Percentiles rank a stretch among this genome's conserved stretches.
Evolutionary conservation across 129 eudicot genomes (phyloP).

Genomic region (Flaveria brownii): DNA sequence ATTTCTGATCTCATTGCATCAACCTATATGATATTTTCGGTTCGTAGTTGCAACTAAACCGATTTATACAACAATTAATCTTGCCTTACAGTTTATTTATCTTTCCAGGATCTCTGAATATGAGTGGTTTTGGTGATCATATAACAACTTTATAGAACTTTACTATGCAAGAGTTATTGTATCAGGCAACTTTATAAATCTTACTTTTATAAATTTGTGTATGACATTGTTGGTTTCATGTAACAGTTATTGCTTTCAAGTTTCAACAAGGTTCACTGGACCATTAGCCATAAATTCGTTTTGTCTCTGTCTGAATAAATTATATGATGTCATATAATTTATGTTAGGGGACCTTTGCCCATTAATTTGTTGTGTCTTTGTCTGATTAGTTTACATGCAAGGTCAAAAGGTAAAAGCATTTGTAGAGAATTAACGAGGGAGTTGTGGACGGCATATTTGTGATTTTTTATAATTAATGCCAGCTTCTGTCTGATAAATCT

Average conservation of each 20-base stretch:
- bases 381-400: neutral
- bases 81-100: no score
- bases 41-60: no score
- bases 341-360: conserved; percentile 16
- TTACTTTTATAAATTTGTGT: neutral
- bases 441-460: neutral
- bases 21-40: neutral
- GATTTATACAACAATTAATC: no score
- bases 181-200: no score
- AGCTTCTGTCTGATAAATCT: neutral
- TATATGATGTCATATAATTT: conserved; percentile 3
- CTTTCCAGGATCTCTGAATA: no score
- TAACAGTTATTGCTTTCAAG: conserved; percentile 17
- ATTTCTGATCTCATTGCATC: no score
- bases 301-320: conserved; percentile 14
- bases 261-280: conserved; percentile 3
- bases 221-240: neutral
- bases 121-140: neutral
- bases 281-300: conserved; percentile 12
- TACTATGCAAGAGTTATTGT: neutral
- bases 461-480: neutral
- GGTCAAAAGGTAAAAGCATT: neutral
- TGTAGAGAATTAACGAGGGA: neutral
- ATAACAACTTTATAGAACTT: neutral
- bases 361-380: conserved; percentile 13